Evolutionary conservation across 2,329 filamentous ascomycete genomes (phyloP), one percentile per base, ranked within the genome.

Genomic region (Fusarium nurragi): DNA sequence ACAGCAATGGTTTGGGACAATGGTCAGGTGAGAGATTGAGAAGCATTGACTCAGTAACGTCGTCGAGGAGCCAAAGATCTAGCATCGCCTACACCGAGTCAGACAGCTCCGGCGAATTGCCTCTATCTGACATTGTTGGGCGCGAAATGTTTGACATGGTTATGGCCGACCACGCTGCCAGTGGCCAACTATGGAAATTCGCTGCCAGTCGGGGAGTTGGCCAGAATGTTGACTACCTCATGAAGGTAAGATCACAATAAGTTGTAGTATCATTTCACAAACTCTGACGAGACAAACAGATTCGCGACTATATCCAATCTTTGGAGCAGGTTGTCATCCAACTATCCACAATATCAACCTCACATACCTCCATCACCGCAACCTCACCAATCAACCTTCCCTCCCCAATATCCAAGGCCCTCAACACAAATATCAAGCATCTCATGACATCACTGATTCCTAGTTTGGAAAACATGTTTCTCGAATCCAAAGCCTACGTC

Each of bases 161-260:
- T 2, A 76, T 87, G 44, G 77, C 80, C 60, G 81, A 85, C 60
- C 79, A 81, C 0, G 76, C 75, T 5, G 82, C 82, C 1, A 78
- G 78, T 3, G 76, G 79, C 54, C 78, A 81, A 28, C 72, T 87
- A 19, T 76, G 80, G 53, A 78, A 77, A 39, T 87, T 85, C 69
- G 82, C 83, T n/a, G 78, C 81, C 44, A 77, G 72, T 26, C 74
- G 77, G 28, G 77, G 81, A 30, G 80, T 78, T 53, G 80, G 78
- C 2, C 80, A 84, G 50, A 82, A 84, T 58, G 75, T 87, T 54
- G 83, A 81, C 53, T 85, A 84, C 51, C 73, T 85, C 21, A 75
- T 82, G 51, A 83, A 82, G 74, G 81, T 83, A 39, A 54, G 77
- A 71, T 22, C 7, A n/a, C 32, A 8, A 39, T 16, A 18, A 48